Base-by-base conservation (phyloP, 1,284 basidiomycete genomes). In the Amylostereum areolatum region DNA sequence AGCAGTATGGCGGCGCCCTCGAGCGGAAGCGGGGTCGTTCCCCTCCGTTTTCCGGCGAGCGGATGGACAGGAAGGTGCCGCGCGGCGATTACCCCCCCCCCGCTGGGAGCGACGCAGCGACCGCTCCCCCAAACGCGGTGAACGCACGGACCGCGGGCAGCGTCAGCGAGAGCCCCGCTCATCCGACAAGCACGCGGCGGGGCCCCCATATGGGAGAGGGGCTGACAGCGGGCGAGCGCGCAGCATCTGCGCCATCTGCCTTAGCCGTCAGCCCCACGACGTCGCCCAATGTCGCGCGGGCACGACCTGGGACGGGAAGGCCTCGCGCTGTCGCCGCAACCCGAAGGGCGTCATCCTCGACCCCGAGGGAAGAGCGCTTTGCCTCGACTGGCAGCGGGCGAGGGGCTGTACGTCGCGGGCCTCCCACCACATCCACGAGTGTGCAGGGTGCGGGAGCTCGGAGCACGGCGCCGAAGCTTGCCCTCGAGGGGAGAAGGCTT, bases 371-470 rank as follows among this genome's bases (percentile, higher is more conserved):
- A 7, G 35, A 5, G 40, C 45, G 1, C 10, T 58, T 6, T 65
- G 62, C 50, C 49, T 47, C 49, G 45, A 57, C 37, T 62, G 53
- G 55, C 60, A 61, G 50, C 45, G 50, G 3, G n/a, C 32, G 0
- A 12, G 12, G 1, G 54, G 58, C 0, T 62, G 59, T 54, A 34
- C 10, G 5, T n/a, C n/a, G 28, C 9, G 10, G 18, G 34, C 11
- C 7, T 49, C 54, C 41, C 31, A 43, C 27, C 43, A 52, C 12
- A 11, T 44, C 2, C 63, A 64, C 43, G 41, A 54, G 7, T 65
- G 63, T 52, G 62, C 62, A 1, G 59, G 63, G 0, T 63, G 63
- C 35, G 57, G 60, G 12, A 31, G 30, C 4, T 8, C 37, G 3
- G 43, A 45, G 2, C 61, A 65, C 43, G 55, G 62, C 1, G 58